Conservation (phyloP, 768 basidiomycete species). For the Cubamyces sp. region DNA sequence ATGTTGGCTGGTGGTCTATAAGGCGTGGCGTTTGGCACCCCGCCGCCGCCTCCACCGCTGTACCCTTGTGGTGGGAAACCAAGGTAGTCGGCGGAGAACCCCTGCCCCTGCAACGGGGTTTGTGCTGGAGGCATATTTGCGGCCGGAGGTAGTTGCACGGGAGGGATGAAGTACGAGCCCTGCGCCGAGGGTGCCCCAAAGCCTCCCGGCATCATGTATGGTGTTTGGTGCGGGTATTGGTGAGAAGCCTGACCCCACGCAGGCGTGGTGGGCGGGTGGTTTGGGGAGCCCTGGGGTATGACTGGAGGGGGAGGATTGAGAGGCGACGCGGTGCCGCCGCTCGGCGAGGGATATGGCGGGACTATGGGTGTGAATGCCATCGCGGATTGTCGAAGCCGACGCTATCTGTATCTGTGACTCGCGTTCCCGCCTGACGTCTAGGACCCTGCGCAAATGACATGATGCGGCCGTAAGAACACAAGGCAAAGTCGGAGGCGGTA, state of each 20-base stretch:
- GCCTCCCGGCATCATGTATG: slow-evolving; percentile 25
- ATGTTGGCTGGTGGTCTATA: slow-evolving; percentile 6
- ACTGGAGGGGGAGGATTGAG: slow-evolving; percentile 31
- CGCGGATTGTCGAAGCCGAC: not conserved
- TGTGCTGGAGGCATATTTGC: slow-evolving; percentile 2
- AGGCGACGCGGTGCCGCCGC: slow-evolving; percentile 21
- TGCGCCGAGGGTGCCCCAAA: slow-evolving; percentile 21
- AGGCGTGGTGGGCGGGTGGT: slow-evolving; percentile 22
- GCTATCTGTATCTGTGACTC: slow-evolving; percentile 14
- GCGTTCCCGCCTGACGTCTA: not conserved
- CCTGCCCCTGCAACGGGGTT: slow-evolving; percentile 23
- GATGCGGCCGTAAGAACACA: slow-evolving; percentile 4
- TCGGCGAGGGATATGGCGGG: slow-evolving; percentile 34
- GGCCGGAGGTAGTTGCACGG: slow-evolving; percentile 30
- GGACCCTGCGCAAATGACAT: not conserved
- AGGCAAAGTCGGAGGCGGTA: slow-evolving; percentile 1
- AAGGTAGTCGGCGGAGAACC: slow-evolving; percentile 38
- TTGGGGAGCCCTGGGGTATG: slow-evolving; percentile 32
- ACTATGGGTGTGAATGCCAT: slow-evolving; percentile 38
- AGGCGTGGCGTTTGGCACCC: slow-evolving; percentile 1
- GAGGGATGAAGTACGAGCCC: slow-evolving; percentile 39
- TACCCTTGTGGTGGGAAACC: slow-evolving; percentile 28
- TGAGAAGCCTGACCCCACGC: slow-evolving; percentile 24
- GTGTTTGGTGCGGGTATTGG: slow-evolving; percentile 27
- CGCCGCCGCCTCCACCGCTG: slow-evolving; percentile 4